Evolutionary conservation across 2,329 filamentous ascomycete species (phyloP), one percentile per base, ranked within the genome.

Genomic region (Fusarium haematococcum): DNA sequence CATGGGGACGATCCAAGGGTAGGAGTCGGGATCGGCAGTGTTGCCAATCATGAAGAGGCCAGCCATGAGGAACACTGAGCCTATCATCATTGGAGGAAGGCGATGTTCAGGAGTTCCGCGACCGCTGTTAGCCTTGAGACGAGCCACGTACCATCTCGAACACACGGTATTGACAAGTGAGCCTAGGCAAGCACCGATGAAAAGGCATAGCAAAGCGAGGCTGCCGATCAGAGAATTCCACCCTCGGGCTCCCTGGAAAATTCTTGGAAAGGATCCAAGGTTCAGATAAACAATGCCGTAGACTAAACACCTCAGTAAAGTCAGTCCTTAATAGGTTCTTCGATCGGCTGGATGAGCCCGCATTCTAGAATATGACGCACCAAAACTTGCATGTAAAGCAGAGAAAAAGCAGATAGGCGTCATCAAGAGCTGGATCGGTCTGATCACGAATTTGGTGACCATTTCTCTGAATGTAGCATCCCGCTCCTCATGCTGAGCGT

Each of bases 211-310:
- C 4, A 52, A 52, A 11, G 48, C 25, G 0, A 52, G 48, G 18
- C 25, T 32, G 18, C 48, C 25, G 25, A 52, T n/a, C 3, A 52
- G 27, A n/a, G 48, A 5, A 30, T 52, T 52, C 48, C 48, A 52
- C 1, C 18, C 48, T 30, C 48, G 25, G 16, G 48, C 25, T 2
- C 25, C 48, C 18, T 52, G 48, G 16, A 52, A 52, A 3, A 52
- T n/a, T n/a, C 48, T 27, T n/a, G 48, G 48, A 10, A 52, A 52
- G 18, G 48, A 52, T 30, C 48, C 48, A 52, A 52, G 48, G 32
- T 52, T 52, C 1, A 52, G 25, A 30, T 52, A 52, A 32, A 52
- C 48, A 10, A 52, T 52, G 6, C 48, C 48, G 25, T 52, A 52
- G 13, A 52, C 48, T 52, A 30, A 14, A 48, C 4, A 25, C 25